phyloP scores from a whole-genome alignment of 169 alveolate genomes.

The Cystoisospora suis region DNA sequence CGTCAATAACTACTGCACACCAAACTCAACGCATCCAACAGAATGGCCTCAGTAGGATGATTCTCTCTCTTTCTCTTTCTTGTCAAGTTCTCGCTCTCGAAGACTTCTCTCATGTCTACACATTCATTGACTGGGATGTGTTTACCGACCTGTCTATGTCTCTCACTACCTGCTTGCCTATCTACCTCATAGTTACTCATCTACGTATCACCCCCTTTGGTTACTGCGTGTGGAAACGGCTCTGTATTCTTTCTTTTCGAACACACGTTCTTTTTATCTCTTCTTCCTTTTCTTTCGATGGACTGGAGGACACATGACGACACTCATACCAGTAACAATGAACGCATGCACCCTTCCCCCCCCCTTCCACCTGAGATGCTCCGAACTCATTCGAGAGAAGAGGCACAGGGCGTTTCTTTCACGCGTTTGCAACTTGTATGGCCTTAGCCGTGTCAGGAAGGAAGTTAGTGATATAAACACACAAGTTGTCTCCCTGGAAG shows the following conservation, averaged over 20 bases:
- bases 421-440: no score
- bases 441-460: no score
- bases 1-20: not conserved
- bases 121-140: no score
- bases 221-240: not conserved
- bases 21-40: not conserved
- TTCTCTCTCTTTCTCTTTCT: not conserved
- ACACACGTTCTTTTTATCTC: not conserved
- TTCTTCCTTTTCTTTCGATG: not conserved
- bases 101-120: not conserved
- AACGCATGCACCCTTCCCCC: no score
- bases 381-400: no score
- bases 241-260: not conserved
- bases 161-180: not conserved
- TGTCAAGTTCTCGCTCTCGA: not conserved
- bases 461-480: no score
- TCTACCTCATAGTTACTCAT: not conserved
- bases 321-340: no score
- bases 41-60: constrained; percentile 17
- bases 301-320: no score
- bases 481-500: no score
- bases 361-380: no score
- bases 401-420: no score
- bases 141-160: no score
- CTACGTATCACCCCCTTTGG: not conserved